Evolutionary conservation across 2,329 filamentous ascomycete genomes (phyloP), one percentile per base, ranked within the genome.

Genomic region (Gnomoniopsis smithogilvyi): DNA sequence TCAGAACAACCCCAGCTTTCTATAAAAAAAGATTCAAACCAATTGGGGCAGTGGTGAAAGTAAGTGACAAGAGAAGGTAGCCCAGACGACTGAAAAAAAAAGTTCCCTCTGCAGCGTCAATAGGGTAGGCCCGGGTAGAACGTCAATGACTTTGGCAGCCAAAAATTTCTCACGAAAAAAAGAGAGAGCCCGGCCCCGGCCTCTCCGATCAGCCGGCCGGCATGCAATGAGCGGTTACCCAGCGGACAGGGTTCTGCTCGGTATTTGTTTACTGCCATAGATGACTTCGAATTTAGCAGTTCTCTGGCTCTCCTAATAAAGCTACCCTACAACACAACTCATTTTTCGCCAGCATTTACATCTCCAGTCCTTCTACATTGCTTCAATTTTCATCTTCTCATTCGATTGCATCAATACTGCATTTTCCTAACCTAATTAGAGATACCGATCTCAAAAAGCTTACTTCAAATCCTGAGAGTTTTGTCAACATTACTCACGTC

Each of bases 131-230:
- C 26, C 26, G 26, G 26, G 26, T 30, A 30, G 26, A 30, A 62
- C 60, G 56, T 62, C 60, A 56, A 56, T 52, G 56, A 59, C 55
- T 62, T 56, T 26, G 15, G 38, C 24, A 34, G 52, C 26, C 26
- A 30, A 30, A 30, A 30, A 4, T 30, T 30, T 30, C 26, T 30
- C 26, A 30, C 26, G 26, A 30, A 30, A 30, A 30, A 30, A 30
- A 30, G 8, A 30, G 26, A 30, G 26, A 30, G 8, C 26, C 26
- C 26, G 26, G 26, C 52, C 52, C 52, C 60, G 56, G 56, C 46
- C 46, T 34, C 38, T 17, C 59, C 60, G 60, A 56, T 48, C 55
- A 53, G 54, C 38, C 56, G 47, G 15, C 36, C 26, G 12, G 26
- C 26, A 30, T 30, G 26, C 26, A 30, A 30, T 8, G 26, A 4